Percentiles rank a stretch among this genome's conserved stretches.
phyloP scores from a whole-genome alignment of 345 rosid genomes.

The Gossypium arboreum region DNA sequence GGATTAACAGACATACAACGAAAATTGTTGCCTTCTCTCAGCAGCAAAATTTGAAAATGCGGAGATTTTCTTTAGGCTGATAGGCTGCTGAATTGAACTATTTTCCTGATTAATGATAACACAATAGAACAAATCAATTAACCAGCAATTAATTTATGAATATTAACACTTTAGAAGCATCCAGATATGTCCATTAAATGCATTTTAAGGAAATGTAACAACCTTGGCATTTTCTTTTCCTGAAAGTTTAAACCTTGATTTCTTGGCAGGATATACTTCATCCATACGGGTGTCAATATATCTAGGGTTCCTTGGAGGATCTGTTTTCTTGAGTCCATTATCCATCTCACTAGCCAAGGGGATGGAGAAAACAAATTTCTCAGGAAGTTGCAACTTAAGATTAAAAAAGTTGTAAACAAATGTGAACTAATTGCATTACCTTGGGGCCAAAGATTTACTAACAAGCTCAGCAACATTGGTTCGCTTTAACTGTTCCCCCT shows the following conservation, averaged over 20 bases:
- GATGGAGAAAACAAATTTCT: constrained; percentile 13
- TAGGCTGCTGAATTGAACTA: constrained; percentile 36
- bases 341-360: constrained; percentile 29
- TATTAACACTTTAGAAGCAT: neutral
- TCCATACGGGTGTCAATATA: constrained; percentile 67
- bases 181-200: neutral
- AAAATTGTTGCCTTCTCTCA: constrained; percentile 40
- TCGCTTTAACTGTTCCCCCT: constrained; percentile 86
- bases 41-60: constrained; percentile 53
- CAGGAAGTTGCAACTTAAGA: constrained; percentile 1
- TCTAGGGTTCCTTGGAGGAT: constrained; percentile 47
- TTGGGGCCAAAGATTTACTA: constrained; percentile 43
- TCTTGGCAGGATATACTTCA: constrained; percentile 78
- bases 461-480: constrained; percentile 44
- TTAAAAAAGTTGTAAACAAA: neutral
- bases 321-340: constrained; percentile 48
- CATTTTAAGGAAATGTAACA: constrained; percentile 9
- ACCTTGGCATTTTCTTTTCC: constrained; percentile 77
- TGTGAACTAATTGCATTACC: constrained; percentile 28
- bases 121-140: constrained; percentile 12
- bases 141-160: neutral
- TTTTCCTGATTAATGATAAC: constrained; percentile 43
- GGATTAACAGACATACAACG: constrained; percentile 38
- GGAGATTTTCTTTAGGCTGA: constrained; percentile 44
- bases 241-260: constrained; percentile 51